Percentiles rank a stretch among this genome's conserved stretches.
phyloP scores from a whole-genome alignment of 2,329 filamentous ascomycete species.

The Cryoendolithus antarcticus region DNA sequence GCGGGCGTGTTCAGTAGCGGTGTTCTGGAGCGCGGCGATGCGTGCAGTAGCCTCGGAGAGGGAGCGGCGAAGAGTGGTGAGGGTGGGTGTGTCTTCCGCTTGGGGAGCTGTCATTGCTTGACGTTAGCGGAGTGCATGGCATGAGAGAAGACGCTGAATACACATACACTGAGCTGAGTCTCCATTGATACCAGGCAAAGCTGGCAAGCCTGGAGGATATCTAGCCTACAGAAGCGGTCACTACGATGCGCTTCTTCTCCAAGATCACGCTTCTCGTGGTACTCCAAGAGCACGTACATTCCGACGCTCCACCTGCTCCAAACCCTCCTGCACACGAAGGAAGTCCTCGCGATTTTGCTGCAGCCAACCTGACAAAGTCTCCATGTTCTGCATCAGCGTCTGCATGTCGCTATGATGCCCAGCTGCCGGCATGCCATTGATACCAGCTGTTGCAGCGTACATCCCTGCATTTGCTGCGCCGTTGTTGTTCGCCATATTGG shows the following conservation, averaged over 20 bases:
- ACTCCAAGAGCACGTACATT: constrained; percentile 3
- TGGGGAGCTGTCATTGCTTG: constrained; percentile 8
- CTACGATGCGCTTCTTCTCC: constrained; percentile 3
- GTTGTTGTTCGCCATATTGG: constrained; percentile 16
- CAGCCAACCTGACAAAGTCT: constrained; percentile 21
- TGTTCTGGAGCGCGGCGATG: constrained; percentile 16
- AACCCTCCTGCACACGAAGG: constrained; percentile 19
- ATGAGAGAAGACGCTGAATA: too few relatives aligned
- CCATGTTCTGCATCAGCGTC: constrained; percentile 25
- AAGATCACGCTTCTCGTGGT: too few relatives aligned
- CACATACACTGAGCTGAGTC: constrained; percentile 10
- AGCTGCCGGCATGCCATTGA: constrained; percentile 22
- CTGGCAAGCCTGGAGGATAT: constrained; percentile 5
- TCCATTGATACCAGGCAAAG: constrained; percentile 5
- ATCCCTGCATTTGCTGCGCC: constrained; percentile 15
- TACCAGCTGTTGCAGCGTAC: constrained; percentile 11
- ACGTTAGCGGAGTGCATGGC: too few relatives aligned
- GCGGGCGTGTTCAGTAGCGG: constrained; percentile 14
- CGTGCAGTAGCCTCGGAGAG: constrained; percentile 16
- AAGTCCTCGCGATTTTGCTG: constrained; percentile 25
- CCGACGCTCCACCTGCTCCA: constrained; percentile 18
- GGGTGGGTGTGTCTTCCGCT: constrained; percentile 13
- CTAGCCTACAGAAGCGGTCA: constrained; percentile 3
- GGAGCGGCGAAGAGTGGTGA: constrained; percentile 17
- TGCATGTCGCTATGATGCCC: constrained; percentile 27